Conservation (phyloP, 208 protist species). For the Trypanosoma brucei region DNA sequence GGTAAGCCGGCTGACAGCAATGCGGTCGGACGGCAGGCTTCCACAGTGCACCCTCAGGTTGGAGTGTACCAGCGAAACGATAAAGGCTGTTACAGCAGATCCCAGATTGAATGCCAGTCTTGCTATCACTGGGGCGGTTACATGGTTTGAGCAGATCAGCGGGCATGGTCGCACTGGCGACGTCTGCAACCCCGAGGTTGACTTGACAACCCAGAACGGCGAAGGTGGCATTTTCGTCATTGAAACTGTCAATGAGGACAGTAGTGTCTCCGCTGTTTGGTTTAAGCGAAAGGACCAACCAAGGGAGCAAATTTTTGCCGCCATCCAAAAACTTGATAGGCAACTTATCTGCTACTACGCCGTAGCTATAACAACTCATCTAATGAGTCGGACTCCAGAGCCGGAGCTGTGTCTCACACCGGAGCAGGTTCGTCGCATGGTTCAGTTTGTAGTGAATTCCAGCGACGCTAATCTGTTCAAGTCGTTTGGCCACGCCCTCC, state of each 20-base stretch:
- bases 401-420: background rate
- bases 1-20: slow-evolving; percentile 1
- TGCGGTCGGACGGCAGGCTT: background rate
- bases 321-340: slow-evolving; percentile 28
- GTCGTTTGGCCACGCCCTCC: slow-evolving; percentile 8
- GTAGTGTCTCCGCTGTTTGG: slow-evolving; percentile 18
- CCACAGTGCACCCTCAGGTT: slow-evolving; percentile 1
- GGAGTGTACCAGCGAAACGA: slow-evolving; percentile 17
- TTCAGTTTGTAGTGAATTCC: slow-evolving; percentile 21
- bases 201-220: slow-evolving; percentile 59
- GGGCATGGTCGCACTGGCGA: slow-evolving; percentile 17
- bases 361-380: slow-evolving; percentile 22
- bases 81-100: slow-evolving; percentile 9
- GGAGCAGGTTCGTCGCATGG: slow-evolving; percentile 16
- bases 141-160: slow-evolving; percentile 15
- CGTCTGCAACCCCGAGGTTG: slow-evolving; percentile 51
- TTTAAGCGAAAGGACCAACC: slow-evolving; percentile 22
- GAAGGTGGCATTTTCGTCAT: slow-evolving; percentile 37
- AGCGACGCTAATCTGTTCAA: slow-evolving; percentile 21
- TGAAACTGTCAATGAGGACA: slow-evolving; percentile 16
- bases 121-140: slow-evolving; percentile 15
- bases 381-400: slow-evolving; percentile 10
- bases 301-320: slow-evolving; percentile 25
- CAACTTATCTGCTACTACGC: slow-evolving; percentile 33
- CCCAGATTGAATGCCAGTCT: background rate